A percentile compares a stretch with the other conserved stretches of the same genome.
Conservation (phyloP, 257 asterid genomes). For the Jasminum sambac region DNA sequence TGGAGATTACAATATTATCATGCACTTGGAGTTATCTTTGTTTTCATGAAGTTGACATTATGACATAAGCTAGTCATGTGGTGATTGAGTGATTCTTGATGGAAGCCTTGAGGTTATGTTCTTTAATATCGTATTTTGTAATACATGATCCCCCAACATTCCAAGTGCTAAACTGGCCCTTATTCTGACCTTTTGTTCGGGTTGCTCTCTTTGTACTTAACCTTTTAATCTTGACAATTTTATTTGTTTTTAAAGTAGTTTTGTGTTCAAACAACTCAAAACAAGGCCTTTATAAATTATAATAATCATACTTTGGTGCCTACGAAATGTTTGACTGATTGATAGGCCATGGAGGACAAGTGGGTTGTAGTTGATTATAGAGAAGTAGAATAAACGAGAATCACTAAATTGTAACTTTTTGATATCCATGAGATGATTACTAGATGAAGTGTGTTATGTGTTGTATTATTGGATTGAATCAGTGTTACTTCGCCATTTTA, state of each 20-base stretch:
- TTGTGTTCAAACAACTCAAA: neutral
- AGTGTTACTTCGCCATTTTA: neutral
- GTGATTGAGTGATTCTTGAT: neutral
- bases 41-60: neutral
- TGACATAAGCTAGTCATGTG: neutral
- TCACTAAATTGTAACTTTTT: neutral
- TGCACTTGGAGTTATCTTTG: neutral
- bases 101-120: neutral
- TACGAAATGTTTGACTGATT: constrained; percentile 4
- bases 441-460: neutral
- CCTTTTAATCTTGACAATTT: neutral
- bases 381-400: constrained; percentile 6
- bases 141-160: neutral
- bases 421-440: neutral
- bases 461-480: neutral
- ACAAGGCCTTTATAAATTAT: constrained; percentile 16
- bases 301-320: neutral
- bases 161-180: neutral
- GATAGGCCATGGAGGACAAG: neutral
- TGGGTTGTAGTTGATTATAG: constrained; percentile 14
- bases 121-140: neutral
- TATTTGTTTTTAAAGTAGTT: neutral
- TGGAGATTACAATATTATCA: neutral
- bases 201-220: neutral
- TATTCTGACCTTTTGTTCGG: neutral